Evolutionary conservation across 164 flowering plant species (phyloP), one percentile per base, ranked within the genome.

Genomic region (Tinospora cordifolia): DNA sequence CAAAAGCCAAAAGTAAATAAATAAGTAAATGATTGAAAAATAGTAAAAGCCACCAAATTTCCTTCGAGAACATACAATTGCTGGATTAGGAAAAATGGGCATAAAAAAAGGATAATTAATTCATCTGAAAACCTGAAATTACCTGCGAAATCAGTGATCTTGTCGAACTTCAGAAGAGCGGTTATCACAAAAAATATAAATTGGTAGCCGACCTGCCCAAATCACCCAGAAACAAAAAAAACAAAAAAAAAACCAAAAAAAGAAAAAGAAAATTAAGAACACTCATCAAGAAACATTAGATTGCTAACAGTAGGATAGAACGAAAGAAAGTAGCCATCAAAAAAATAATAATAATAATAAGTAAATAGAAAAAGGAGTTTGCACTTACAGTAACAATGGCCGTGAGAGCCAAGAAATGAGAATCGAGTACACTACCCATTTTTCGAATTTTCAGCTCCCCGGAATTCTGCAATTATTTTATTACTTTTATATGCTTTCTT

Each of bases 111-210:
- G 0, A 54, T 54, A 19, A 8, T 54, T 54, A 19, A 8, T 54
- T 54, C 24, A 63, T 47, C 27, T 1, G 51, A 51, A 34, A 58
- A 41, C 54, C 3, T 17, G 17, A 13, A 65, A 40, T 54, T 80
- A 90, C 98, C 98, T 17, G 97, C 98, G 68, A 91, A 93, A 69
- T 93, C 98, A 25, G 97, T 93, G 82, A 90, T 81, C 81, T 91
- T 93, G 68, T 93, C 98, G 63, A 93, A 82, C 77, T 84, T 93
- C 69, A 93, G 83, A 77, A 91, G 86, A 27, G 94, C 96, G 1
- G 98, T 91, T 81, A 93, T 72, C 11, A 91, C 71, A 66, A 93
- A 93, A 87, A 93, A 93, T 36, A 81, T 5, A 1, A 91, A 80
- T 77, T 93, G 98, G 79, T 93, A 93, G 21, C 85, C 84, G 67